Percentiles rank a stretch among this genome's conserved stretches.
These are phyloP conservation scores for Neurospora cerealis DNA, from an alignment of 495 filamentous ascomycete species.

Conservation along the genomic window DNA sequence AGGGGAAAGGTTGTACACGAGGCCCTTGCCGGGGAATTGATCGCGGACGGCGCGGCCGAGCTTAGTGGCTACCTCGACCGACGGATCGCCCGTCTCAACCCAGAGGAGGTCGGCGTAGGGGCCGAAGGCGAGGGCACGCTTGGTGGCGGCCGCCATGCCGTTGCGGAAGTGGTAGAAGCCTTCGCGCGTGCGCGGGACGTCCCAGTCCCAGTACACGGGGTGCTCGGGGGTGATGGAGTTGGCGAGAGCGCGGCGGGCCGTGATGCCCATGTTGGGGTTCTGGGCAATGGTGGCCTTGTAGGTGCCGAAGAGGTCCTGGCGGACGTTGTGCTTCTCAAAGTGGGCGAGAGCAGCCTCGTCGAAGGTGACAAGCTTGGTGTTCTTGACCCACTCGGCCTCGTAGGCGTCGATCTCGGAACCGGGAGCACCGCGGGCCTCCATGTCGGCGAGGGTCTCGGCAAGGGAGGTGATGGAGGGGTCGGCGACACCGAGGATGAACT, in stretches of 20 bases:
- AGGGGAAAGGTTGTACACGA: conserved; percentile 93
- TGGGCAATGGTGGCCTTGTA: conserved; percentile 52
- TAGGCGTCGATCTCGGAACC: conserved; percentile 72
- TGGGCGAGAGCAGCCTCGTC: conserved; percentile 81
- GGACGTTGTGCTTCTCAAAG: conserved; percentile 51
- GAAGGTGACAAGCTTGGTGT: conserved; percentile 77
- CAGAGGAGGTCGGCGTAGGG: conserved; percentile 93
- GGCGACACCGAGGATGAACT: conserved; percentile 84
- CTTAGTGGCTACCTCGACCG: conserved; percentile 59
- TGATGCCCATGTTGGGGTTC: conserved; percentile 64
- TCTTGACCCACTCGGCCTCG: conserved; percentile 85
- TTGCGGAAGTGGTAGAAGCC: conserved; percentile 94
- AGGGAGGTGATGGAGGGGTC: conserved; percentile 62
- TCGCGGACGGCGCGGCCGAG: conserved; percentile 68
- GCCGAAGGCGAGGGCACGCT: conserved; percentile 81
- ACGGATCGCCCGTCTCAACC: conserved; percentile 90
- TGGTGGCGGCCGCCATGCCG: conserved; percentile 80
- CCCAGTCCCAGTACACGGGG: conserved; percentile 77
- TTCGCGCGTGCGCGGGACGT: conserved; percentile 86
- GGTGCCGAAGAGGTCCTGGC: conserved; percentile 48
- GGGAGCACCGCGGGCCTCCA: conserved; percentile 71
- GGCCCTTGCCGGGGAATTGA: conserved; percentile 61
- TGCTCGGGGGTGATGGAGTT: conserved; percentile 40
- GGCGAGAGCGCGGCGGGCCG: conserved; percentile 63
- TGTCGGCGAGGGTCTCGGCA: conserved; percentile 79